Evolutionary conservation across 305 asterid species (phyloP).

Genomic region (Fraxinus nigra): DNA sequence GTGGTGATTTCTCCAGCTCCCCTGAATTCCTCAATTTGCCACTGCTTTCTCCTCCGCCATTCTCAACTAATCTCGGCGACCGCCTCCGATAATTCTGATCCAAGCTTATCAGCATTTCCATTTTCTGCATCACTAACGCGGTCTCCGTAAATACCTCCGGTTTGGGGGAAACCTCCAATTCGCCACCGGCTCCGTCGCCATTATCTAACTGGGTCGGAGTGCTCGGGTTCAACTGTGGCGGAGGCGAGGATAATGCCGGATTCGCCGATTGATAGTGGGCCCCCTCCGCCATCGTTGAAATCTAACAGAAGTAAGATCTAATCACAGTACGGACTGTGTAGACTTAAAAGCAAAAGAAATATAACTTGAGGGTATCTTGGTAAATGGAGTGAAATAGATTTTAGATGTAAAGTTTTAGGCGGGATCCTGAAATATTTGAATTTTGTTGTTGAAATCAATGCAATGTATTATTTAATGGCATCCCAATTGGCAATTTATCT

Average conservation of each 20-base stretch:
- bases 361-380: constrained; percentile 15
- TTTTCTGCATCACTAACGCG: constrained; percentile 22
- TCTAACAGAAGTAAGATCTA: not conserved
- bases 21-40: constrained; percentile 15
- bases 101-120: constrained; percentile 23
- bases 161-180: constrained; percentile 21
- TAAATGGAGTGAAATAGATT: not conserved
- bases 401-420: constrained; percentile 13
- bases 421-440: constrained; percentile 31
- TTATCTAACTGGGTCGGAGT: not conserved
- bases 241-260: constrained; percentile 18
- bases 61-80: constrained; percentile 34
- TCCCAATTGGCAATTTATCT: not conserved
- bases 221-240: constrained; percentile 6
- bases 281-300: constrained; percentile 30
- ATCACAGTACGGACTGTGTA: not conserved
- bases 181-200: constrained; percentile 13
- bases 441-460: not conserved
- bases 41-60: constrained; percentile 26
- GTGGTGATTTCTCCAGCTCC: constrained; percentile 26
- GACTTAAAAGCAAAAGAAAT: not conserved
- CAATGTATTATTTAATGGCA: not conserved
- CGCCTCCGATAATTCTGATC: constrained; percentile 21
- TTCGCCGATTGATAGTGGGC: constrained; percentile 9
- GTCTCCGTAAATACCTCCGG: constrained; percentile 17